Evolutionary conservation across 164 flowering plant genomes (phyloP), one percentile per base, ranked within the genome.

Genomic region (Umbellularia californica): DNA sequence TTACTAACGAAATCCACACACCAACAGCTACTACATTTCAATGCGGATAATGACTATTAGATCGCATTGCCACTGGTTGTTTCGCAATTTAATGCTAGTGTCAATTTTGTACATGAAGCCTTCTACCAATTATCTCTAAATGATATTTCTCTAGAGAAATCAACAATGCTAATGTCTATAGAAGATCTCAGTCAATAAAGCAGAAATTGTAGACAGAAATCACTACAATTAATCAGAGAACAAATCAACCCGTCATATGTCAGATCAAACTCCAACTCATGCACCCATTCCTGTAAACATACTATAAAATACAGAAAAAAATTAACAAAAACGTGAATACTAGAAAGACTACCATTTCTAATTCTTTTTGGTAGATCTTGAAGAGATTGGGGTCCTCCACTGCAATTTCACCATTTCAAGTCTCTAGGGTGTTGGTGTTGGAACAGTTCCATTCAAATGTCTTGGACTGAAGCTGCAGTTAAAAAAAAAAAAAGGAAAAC

Each of bases 301-400:
- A 65, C 71, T 47, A 73, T 41, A 70, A 62, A 77, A 35, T 33
- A 73, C 68, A 74, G 30, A 75, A 52, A 20, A 55, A 55, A 55
- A 55, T 55, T 55, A 14, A 55, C n/a, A 30, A 30, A 67, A 67
- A 67, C 20, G 50, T 65, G 15, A 68, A 75, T 50, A 78, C 72
- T 72, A 14, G 65, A 47, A 69, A 67, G 63, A 70, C 84, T 81
- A 77, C 80, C 80, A 77, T 76, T 74, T 70, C 82, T 82, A 83
- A 80, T 41, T 76, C 81, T 82, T 79, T 83, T 78, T 66, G 19
- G 60, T 60, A 41, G 74, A 69, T 66, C 72, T 47, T 69, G 68
- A 68, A 68, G 76, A 74, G 66, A 62, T 41, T 50, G 15, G 63
- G 62, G 65, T 75, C 70, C 77, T 63, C 62, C 13, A 23, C 35